Conservation (phyloP, 2,329 filamentous ascomycete genomes). For the Spiromastix sp. region DNA sequence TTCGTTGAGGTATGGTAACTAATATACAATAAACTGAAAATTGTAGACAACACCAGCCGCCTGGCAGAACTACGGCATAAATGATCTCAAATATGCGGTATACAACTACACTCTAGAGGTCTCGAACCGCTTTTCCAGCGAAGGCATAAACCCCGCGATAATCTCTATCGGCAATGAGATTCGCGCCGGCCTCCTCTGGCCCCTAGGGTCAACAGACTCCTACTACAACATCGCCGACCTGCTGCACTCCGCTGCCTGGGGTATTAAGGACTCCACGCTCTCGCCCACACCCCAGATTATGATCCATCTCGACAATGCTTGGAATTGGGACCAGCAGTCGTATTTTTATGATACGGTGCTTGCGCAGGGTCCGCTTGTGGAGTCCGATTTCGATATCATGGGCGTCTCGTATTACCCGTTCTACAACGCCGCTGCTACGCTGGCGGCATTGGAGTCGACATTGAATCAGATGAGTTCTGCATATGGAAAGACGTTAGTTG, state of each 20-base stretch:
- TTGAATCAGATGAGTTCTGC: conserved; percentile 49
- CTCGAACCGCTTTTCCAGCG: conserved; percentile 49
- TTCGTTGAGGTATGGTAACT: too few species aligned
- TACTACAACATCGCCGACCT: conserved; percentile 53
- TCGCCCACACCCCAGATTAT: conserved; percentile 54
- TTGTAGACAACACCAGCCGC: conserved; percentile 44
- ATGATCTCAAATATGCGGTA: conserved; percentile 49
- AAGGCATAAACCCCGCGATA: conserved; percentile 47
- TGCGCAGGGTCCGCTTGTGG: conserved; percentile 38
- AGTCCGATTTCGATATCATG: conserved; percentile 58
- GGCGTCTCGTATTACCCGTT: conserved; percentile 67
- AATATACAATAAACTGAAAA: too few species aligned
- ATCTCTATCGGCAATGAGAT: conserved; percentile 69
- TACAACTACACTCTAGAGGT: conserved; percentile 60
- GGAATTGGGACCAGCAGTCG: conserved; percentile 56
- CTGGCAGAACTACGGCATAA: conserved; percentile 50
- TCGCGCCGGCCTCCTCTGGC: conserved; percentile 55
- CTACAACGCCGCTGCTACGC: conserved; percentile 50
- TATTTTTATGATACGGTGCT: conserved; percentile 55
- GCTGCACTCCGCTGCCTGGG: conserved; percentile 53
- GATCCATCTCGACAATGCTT: conserved; percentile 68
- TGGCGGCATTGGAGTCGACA: conserved; percentile 45
- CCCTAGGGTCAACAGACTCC: conserved; percentile 46
- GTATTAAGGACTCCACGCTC: conserved; percentile 53
- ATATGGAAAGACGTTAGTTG: conserved; percentile 57